Evolutionary conservation across 1,284 basidiomycete species (phyloP).

Genomic region (Fomitopsis schrenkii): DNA sequence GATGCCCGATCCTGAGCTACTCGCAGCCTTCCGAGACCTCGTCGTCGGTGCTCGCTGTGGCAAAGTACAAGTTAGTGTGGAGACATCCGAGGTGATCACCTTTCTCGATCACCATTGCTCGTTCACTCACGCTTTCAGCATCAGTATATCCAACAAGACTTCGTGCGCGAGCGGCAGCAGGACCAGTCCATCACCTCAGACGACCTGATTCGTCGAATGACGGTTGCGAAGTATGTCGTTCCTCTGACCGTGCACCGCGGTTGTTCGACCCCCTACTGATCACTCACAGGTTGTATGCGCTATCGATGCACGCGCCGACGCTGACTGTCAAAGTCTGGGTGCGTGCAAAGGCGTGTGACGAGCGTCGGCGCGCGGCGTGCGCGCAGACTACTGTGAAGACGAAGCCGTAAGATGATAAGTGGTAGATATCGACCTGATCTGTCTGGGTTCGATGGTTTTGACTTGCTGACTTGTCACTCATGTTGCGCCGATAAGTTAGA

Average conservation of each 20-base stretch:
- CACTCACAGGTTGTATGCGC: conserved; percentile 31
- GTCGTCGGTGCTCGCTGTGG: conserved; percentile 45
- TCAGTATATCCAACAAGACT: conserved; percentile 72
- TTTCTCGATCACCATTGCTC: neutral
- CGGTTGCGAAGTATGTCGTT: conserved; percentile 52
- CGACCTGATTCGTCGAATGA: conserved; percentile 60
- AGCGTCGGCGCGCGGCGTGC: conserved; percentile 22
- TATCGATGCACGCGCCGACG: conserved; percentile 28
- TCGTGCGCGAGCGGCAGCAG: conserved; percentile 56
- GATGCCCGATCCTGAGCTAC: conserved; percentile 39
- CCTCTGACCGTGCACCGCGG: neutral
- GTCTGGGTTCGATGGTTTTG: too few species aligned
- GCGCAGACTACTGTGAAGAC: neutral
- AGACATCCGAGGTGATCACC: conserved; percentile 46
- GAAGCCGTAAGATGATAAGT: neutral
- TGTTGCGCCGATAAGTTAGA: too few species aligned
- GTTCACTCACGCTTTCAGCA: neutral
- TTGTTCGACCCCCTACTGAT: neutral
- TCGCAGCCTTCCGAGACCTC: conserved; percentile 52
- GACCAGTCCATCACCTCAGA: conserved; percentile 47
- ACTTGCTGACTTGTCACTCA: too few species aligned
- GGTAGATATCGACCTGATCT: too few species aligned
- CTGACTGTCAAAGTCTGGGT: conserved; percentile 38
- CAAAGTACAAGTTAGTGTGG: conserved; percentile 46
- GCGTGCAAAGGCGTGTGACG: conserved; percentile 33